phyloP scores from a whole-genome alignment of 2,329 filamentous ascomycete genomes.

The Apiospora arundinis region DNA sequence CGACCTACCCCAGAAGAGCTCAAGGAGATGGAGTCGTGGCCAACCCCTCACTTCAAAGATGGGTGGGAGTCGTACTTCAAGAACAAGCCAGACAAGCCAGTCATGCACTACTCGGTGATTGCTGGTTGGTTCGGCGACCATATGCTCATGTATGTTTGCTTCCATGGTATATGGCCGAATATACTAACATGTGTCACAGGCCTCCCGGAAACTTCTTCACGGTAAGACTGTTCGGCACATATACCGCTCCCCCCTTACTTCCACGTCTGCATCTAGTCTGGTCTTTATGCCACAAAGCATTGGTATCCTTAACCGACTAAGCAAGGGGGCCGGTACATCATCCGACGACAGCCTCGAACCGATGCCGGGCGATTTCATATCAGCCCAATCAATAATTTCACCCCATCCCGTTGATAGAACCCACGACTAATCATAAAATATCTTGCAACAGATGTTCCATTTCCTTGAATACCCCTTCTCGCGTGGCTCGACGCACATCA shows the following conservation, averaged over 20 bases:
- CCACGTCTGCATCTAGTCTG: not conserved
- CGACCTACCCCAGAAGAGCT: conserved; percentile 73
- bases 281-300: not conserved
- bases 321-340: not conserved
- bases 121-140: conserved; percentile 69
- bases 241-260: not conserved
- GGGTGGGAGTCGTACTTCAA: conserved; percentile 86
- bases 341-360: not conserved
- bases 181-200: not conserved
- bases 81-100: conserved; percentile 83
- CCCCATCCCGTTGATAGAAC: not conserved
- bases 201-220: conserved; percentile 36
- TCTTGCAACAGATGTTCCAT: conserved; percentile 69
- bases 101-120: conserved; percentile 86
- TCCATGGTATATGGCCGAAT: not conserved
- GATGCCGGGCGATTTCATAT: no score
- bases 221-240: conserved; percentile 35
- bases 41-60: conserved; percentile 73
- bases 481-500: conserved; percentile 74
- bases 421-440: not conserved
- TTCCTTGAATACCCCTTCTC: conserved; percentile 82
- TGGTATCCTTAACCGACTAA: not conserved
- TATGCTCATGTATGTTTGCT: conserved; percentile 57
- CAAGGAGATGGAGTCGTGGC: conserved; percentile 73
- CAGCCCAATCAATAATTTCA: no score